Evolutionary conservation across 176 grass and related monocot species (phyloP).

Genomic region (Bromus sterilis): DNA sequence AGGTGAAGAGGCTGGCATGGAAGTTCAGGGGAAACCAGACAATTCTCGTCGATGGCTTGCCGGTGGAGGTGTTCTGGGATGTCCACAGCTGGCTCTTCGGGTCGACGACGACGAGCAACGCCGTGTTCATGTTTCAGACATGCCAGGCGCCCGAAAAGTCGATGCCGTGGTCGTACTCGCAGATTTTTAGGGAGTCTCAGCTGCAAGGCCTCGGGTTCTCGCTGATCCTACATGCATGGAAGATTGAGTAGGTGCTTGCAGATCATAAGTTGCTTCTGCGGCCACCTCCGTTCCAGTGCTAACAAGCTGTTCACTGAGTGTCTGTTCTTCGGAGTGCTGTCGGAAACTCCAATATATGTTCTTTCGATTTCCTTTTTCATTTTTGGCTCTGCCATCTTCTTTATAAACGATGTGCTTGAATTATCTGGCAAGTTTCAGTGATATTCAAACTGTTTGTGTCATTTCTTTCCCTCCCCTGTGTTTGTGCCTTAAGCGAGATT

Average conservation of each 20-base stretch:
- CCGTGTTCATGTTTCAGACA: slow-evolving; percentile 68
- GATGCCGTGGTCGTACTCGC: slow-evolving; percentile 41
- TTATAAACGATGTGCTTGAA: slow-evolving; percentile 33
- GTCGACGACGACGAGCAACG: slow-evolving; percentile 23
- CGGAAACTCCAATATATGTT: slow-evolving; percentile 42
- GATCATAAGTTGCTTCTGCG: slow-evolving; percentile 28
- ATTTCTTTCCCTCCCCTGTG: background rate
- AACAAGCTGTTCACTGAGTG: slow-evolving; percentile 35
- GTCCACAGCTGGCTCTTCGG: slow-evolving; percentile 72
- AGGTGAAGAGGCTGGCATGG: slow-evolving; percentile 53
- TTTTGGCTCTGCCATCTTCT: slow-evolving; percentile 17
- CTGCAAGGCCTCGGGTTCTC: slow-evolving; percentile 53
- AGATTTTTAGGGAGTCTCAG: slow-evolving; percentile 47
- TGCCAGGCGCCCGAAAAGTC: slow-evolving; percentile 56
- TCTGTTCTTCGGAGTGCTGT: slow-evolving; percentile 31
- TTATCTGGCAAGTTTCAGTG: slow-evolving; percentile 35
- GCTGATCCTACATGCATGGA: slow-evolving; percentile 59
- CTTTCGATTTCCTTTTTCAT: slow-evolving; percentile 10
- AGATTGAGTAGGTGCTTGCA: slow-evolving; percentile 49
- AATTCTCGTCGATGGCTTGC: slow-evolving; percentile 65
- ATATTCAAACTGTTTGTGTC: slow-evolving; percentile 8
- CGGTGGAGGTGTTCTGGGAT: slow-evolving; percentile 70
- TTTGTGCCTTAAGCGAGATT: slow-evolving; percentile 4
- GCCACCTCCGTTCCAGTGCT: slow-evolving; percentile 37
- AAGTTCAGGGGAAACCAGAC: slow-evolving; percentile 71